phyloP scores from a whole-genome alignment of 495 filamentous ascomycete species.

The Bombardia bombarda region DNA sequence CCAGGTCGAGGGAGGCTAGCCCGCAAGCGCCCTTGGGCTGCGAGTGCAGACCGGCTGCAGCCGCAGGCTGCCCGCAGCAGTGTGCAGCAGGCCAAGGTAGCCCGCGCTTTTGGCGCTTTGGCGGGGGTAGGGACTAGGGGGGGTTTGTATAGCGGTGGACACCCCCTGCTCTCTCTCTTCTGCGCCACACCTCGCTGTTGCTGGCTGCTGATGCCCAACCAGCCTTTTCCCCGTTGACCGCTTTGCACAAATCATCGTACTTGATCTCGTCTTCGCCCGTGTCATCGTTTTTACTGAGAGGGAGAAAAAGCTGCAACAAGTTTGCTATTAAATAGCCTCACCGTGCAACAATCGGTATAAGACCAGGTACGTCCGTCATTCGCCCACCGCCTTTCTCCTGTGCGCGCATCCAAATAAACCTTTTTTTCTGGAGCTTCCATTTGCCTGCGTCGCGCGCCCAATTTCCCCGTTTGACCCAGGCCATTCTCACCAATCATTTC shows the following conservation, averaged over 20 bases:
- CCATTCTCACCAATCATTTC: constrained; percentile 31
- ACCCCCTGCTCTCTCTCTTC: too few relatives aligned
- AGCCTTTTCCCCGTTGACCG: constrained; percentile 25
- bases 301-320: background rate
- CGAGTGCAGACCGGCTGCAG: too few relatives aligned
- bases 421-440: too few relatives aligned
- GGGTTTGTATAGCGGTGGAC: too few relatives aligned
- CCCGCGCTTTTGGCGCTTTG: too few relatives aligned
- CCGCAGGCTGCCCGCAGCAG: too few relatives aligned
- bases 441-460: too few relatives aligned
- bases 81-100: too few relatives aligned
- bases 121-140: too few relatives aligned
- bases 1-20: background rate
- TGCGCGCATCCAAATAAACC: background rate
- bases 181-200: too few relatives aligned
- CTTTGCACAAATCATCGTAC: constrained; percentile 23
- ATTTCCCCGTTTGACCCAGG: background rate
- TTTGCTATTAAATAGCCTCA: background rate
- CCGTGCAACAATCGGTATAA: background rate
- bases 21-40: too few relatives aligned
- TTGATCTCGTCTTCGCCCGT: background rate
- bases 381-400: background rate
- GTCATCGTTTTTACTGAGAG: constrained; percentile 3
- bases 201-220: constrained; percentile 36
- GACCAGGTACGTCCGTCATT: constrained; percentile 12